A percentile compares a stretch with the other conserved stretches of the same genome.
phyloP scores from a whole-genome alignment of 1,139 yeast species.

The Geotrichum bryndzae region DNA sequence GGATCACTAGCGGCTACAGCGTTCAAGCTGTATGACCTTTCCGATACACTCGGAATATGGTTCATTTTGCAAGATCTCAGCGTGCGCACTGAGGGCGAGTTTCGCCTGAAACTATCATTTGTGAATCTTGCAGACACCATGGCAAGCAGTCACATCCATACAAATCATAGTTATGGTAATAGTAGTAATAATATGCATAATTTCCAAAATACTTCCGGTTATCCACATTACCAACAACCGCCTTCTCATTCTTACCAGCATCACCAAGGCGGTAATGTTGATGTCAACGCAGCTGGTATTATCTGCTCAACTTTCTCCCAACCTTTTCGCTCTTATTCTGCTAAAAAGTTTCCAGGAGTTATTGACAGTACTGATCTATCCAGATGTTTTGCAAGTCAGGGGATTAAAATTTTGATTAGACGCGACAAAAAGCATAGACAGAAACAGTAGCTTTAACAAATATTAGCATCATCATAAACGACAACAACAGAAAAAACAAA shows the following conservation, averaged over 20 bases:
- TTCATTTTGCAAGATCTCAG: slow-evolving; percentile 41
- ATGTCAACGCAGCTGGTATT: slow-evolving; percentile 28
- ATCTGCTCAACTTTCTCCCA: slow-evolving; percentile 35
- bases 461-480: background rate
- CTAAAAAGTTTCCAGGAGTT: slow-evolving; percentile 44
- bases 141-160: background rate
- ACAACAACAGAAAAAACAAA: background rate
- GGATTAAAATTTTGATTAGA: slow-evolving; percentile 42
- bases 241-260: background rate
- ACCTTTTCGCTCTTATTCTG: slow-evolving; percentile 38
- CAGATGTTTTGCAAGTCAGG: slow-evolving; percentile 41
- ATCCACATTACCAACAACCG: background rate
- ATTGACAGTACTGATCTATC: slow-evolving; percentile 40
- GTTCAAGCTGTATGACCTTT: slow-evolving; percentile 37
- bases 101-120: slow-evolving; percentile 37
- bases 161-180: background rate
- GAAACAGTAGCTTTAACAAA: slow-evolving; percentile 3
- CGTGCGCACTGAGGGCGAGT: slow-evolving; percentile 43
- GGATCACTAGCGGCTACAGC: slow-evolving; percentile 41
- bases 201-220: background rate
- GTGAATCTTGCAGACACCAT: slow-evolving; percentile 30
- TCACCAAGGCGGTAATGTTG: background rate
- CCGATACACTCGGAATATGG: slow-evolving; percentile 39
- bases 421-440: slow-evolving; percentile 20
- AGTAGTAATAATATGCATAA: background rate